Evolutionary conservation across 441 rosid genomes (phyloP).

Genomic region (Flueggea neowawraea): DNA sequence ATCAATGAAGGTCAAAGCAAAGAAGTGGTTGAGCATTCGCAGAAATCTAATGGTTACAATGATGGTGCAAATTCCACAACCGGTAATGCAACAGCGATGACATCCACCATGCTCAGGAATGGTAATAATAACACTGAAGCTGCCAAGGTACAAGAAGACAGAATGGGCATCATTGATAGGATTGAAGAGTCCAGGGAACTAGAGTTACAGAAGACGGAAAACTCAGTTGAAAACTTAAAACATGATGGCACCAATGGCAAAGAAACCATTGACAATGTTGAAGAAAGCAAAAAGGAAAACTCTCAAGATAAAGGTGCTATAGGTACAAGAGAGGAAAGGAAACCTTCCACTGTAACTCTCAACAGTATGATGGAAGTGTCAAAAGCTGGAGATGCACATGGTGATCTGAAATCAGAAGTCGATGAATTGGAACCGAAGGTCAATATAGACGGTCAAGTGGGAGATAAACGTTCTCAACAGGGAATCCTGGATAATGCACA

Average conservation of each 20-base stretch:
- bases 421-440: slow-evolving; percentile 12
- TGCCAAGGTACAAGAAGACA: slow-evolving; percentile 12
- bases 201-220: slow-evolving; percentile 10
- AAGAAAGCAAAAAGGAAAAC: neutral
- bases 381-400: slow-evolving; percentile 10
- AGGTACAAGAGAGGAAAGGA: slow-evolving; percentile 1
- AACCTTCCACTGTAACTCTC: slow-evolving; percentile 9
- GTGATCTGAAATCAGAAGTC: neutral
- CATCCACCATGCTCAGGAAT: neutral
- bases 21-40: neutral
- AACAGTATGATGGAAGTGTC: neutral
- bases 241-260: neutral
- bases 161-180: slow-evolving; percentile 2
- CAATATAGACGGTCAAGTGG: neutral
- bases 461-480: slow-evolving; percentile 13
- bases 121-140: neutral
- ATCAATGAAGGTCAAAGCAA: slow-evolving; percentile 3
- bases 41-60: slow-evolving; percentile 5
- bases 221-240: slow-evolving; percentile 1
- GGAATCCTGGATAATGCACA: too few species aligned
- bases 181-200: slow-evolving; percentile 4
- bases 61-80: slow-evolving; percentile 1
- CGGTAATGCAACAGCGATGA: slow-evolving; percentile 2
- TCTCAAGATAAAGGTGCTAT: slow-evolving; percentile 7
- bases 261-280: neutral